Percentiles rank a stretch among this genome's conserved stretches.
These are phyloP conservation scores for Agaricales sp. DNA, from an alignment of 1,284 basidiomycete species.

Conservation along the genomic window DNA sequence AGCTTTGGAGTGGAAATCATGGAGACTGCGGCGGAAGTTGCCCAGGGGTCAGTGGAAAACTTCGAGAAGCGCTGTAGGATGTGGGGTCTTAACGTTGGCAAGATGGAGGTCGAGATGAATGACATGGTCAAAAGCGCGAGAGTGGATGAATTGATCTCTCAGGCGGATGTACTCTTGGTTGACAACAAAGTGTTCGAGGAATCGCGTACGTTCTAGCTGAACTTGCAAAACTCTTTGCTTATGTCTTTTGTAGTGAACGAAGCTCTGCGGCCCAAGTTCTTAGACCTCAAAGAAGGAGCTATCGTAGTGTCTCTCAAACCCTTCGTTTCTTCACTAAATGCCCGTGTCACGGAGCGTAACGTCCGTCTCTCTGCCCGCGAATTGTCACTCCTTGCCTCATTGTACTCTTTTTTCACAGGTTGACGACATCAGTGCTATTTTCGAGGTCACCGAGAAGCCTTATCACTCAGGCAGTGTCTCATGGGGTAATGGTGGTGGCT, in stretches of 20 bases:
- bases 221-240: too few species aligned
- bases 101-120: slow-evolving; percentile 62
- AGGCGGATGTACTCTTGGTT: slow-evolving; percentile 68
- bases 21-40: slow-evolving; percentile 53
- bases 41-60: slow-evolving; percentile 49
- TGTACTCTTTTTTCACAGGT: slow-evolving; percentile 29
- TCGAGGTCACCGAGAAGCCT: slow-evolving; percentile 55
- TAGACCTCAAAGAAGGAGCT: slow-evolving; percentile 73
- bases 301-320: slow-evolving; percentile 66
- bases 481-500: slow-evolving; percentile 59
- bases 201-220: slow-evolving; percentile 44
- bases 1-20: slow-evolving; percentile 65
- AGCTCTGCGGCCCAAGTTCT: slow-evolving; percentile 58
- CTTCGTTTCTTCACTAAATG: slow-evolving; percentile 52
- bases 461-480: slow-evolving; percentile 66
- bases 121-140: slow-evolving; percentile 58
- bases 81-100: slow-evolving; percentile 64
- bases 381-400: slow-evolving; percentile 1
- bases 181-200: slow-evolving; percentile 75
- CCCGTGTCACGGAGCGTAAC: slow-evolving; percentile 64
- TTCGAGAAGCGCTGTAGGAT: slow-evolving; percentile 55
- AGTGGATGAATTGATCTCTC: slow-evolving; percentile 47
- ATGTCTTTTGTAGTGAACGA: slow-evolving; percentile 60
- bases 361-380: slow-evolving; percentile 25
- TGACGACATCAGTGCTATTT: slow-evolving; percentile 67